A percentile compares a stretch with the other conserved stretches of the same genome.
Evolutionary conservation across 495 filamentous ascomycete species (phyloP).

Genomic region (Podospora pseudoanserina): DNA sequence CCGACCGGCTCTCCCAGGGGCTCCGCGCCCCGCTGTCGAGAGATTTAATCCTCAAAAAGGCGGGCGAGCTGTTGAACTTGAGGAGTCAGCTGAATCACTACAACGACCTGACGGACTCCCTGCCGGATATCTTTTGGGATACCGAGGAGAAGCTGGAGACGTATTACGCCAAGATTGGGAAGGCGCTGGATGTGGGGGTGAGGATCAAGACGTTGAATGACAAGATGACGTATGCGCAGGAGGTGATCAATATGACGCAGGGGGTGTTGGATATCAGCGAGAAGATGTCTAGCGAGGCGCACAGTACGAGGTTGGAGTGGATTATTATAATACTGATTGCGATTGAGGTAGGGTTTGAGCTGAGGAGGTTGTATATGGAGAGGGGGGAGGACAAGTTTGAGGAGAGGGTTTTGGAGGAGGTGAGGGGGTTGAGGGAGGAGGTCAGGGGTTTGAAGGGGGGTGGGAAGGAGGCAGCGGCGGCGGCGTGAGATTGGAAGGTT

Average conservation of each 20-base stretch:
- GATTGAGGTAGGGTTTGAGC: constrained; percentile 74
- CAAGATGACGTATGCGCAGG: constrained; percentile 96
- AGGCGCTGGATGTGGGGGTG: constrained; percentile 85
- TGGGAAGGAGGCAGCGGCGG: not conserved
- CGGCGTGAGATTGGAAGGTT: not conserved
- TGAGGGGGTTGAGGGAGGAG: constrained; percentile 14
- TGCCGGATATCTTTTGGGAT: constrained; percentile 98
- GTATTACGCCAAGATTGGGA: constrained; percentile 91
- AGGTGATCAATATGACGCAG: constrained; percentile 85
- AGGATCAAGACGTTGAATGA: constrained; percentile 90
- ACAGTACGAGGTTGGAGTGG: constrained; percentile 87
- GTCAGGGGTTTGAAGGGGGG: not conserved
- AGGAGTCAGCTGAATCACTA: constrained; percentile 94
- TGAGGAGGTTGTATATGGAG: constrained; percentile 50
- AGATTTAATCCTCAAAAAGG: constrained; percentile 73
- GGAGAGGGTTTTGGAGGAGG: constrained; percentile 24
- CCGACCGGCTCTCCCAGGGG: constrained; percentile 59
- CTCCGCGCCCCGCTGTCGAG: constrained; percentile 28
- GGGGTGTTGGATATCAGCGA: constrained; percentile 90
- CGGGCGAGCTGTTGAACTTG: constrained; percentile 84
- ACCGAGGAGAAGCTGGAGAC: constrained; percentile 82
- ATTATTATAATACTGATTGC: constrained; percentile 93
- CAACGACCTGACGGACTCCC: constrained; percentile 89
- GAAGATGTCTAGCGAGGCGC: constrained; percentile 84
- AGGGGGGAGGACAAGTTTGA: constrained; percentile 21